Evolutionary conservation across 1,284 basidiomycete species (phyloP), one percentile per base, ranked within the genome.

Genomic region (Ceratobasidium sp.): DNA sequence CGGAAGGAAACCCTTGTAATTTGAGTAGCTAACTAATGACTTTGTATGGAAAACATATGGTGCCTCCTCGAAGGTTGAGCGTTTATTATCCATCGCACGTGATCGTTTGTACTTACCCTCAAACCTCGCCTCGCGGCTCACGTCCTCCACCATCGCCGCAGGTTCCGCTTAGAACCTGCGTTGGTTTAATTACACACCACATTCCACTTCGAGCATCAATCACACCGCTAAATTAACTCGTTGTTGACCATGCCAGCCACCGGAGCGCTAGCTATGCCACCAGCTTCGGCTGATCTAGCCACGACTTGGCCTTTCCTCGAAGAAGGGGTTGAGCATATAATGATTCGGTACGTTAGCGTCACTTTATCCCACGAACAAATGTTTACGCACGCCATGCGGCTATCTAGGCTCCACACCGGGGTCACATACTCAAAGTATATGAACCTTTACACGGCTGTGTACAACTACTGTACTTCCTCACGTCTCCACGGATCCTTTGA

Each of bases 391-490:
- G 71, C 22, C 71, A 29, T 43, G 32, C 31, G 38, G 42, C 60
- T 25, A 13, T 42, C 15, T 57, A 82, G 91, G 76, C 85, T 94
- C 42, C 89, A 93, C 74, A 86, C 89, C 17, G 95, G 95, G 70
- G 91, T 98, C 77, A 92, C 92, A 31, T 96, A 94, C 81, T 86
- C 88, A 69, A 93, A 92, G 77, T 98, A 98, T 81, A 96, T 96
- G 83, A 87, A 89, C 75, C 85, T 96, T 67, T 98, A 97, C 80
- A 94, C 93, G 65, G 91, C 94, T 47, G 92, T 93, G 8, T 98
- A 98, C 85, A 96, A 98, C 81, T 98, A 96, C 78, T 98, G 96
- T 78, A 98, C 94, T 25, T 91, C 88, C 27, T 91, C 89, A n/a
- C 89, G 91, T 76, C 91, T 94, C 87, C 88, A 89, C 73, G 85